phyloP scores from a whole-genome alignment of 768 basidiomycete species.

The Calocybe indica region DNA sequence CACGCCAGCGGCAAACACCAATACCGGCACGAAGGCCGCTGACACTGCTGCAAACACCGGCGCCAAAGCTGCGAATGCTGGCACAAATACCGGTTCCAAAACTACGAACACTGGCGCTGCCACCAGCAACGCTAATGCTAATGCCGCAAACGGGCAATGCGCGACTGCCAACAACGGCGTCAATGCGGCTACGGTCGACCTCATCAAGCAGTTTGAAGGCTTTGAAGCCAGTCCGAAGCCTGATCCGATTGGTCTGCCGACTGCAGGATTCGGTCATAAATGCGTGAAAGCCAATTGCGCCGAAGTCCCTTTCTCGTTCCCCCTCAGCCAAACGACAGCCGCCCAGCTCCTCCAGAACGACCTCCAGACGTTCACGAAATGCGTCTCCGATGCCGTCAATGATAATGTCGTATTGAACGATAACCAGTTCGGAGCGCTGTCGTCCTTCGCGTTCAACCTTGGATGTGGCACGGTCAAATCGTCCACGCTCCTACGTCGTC shows the following conservation, averaged over 20 bases:
- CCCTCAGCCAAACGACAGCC: conserved; percentile 18
- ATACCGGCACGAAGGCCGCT: not conserved
- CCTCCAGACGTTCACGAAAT: conserved; percentile 14
- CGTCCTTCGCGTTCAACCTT: conserved; percentile 21
- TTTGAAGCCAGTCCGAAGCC: conserved; percentile 21
- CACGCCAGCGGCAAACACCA: not conserved
- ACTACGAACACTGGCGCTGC: conserved; percentile 3
- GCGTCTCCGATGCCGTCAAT: conserved; percentile 19
- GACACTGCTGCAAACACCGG: too few relatives aligned
- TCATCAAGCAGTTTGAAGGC: conserved; percentile 23
- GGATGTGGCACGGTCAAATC: conserved; percentile 18
- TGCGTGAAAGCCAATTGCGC: conserved; percentile 17
- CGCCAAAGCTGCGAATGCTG: too few relatives aligned
- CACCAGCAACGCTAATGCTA: not conserved
- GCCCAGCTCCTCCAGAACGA: conserved; percentile 21
- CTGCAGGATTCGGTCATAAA: conserved; percentile 24
- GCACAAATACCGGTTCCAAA: not conserved
- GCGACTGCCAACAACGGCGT: conserved; percentile 2
- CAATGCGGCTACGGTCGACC: conserved; percentile 19
- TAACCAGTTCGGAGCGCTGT: conserved; percentile 23
- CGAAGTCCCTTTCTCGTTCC: conserved; percentile 18
- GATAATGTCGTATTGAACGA: conserved; percentile 18
- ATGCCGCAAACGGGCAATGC: conserved; percentile 1
- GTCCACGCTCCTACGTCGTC: conserved; percentile 20
- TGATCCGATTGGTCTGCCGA: conserved; percentile 24